phyloP scores from a whole-genome alignment of 257 asterid species.

The Solanum ahanhuiri region DNA sequence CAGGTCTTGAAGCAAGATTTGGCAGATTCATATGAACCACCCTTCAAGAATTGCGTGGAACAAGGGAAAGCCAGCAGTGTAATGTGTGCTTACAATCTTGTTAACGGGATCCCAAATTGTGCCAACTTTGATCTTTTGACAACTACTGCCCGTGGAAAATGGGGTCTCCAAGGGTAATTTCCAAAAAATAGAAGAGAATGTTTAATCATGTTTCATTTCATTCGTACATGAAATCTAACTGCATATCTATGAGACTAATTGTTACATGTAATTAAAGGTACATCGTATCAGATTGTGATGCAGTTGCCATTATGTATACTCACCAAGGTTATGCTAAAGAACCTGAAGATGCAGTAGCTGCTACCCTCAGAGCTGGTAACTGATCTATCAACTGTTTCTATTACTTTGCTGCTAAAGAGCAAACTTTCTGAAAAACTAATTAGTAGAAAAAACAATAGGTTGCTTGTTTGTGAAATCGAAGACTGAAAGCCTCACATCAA shows the following conservation, averaged over 20 bases:
- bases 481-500: not conserved
- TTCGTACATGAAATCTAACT: not conserved
- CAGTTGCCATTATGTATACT: conserved; percentile 38
- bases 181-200: not conserved
- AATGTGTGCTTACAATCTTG: conserved; percentile 64
- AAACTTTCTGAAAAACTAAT: not conserved
- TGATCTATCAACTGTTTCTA: not conserved
- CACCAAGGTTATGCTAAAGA: conserved; percentile 42
- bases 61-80: conserved; percentile 49
- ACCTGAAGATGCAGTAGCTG: conserved; percentile 76
- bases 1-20: conserved; percentile 60
- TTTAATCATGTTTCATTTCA: not conserved
- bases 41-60: conserved; percentile 54
- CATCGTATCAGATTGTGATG: conserved; percentile 64
- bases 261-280: conserved; percentile 22
- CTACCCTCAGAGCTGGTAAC: conserved; percentile 63
- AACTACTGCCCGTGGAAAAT: conserved; percentile 35
- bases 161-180: conserved; percentile 65
- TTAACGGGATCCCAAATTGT: conserved; percentile 63
- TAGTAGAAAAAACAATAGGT: not conserved
- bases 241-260: not conserved
- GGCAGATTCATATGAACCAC: conserved; percentile 71
- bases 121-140: conserved; percentile 46
- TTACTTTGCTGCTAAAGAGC: not conserved
- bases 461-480: not conserved